Evolutionary conservation across 306 rosid genomes (phyloP).

Genomic region (Psophocarpus tetragonolobus): DNA sequence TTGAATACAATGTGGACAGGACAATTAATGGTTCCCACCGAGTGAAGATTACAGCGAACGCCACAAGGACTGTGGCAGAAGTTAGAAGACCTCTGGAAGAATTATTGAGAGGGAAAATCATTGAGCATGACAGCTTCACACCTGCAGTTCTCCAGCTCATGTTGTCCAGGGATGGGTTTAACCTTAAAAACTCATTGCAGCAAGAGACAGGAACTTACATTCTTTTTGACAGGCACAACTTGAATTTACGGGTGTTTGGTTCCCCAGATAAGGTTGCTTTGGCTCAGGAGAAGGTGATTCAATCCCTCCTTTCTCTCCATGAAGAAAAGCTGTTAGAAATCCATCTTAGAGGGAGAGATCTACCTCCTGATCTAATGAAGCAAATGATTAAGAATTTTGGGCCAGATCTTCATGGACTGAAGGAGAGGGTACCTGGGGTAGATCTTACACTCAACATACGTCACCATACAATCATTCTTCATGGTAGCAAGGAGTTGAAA

Average conservation of each 20-base stretch:
- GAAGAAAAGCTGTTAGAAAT: constrained; percentile 71
- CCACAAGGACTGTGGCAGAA: constrained; percentile 80
- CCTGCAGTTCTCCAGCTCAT: constrained; percentile 69
- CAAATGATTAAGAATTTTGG: constrained; percentile 77
- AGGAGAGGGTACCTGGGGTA: constrained; percentile 72
- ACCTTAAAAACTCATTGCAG: constrained; percentile 53
- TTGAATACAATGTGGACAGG: constrained; percentile 55
- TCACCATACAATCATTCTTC: constrained; percentile 54
- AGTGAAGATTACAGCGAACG: constrained; percentile 81
- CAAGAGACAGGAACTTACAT: constrained; percentile 73
- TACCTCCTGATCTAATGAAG: constrained; percentile 87
- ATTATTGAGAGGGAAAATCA: constrained; percentile 68
- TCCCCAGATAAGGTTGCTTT: constrained; percentile 50
- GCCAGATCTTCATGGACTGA: constrained; percentile 75
- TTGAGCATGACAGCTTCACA: constrained; percentile 59
- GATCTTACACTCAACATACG: constrained; percentile 59
- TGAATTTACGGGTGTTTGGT: constrained; percentile 66
- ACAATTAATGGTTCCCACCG: constrained; percentile 69
- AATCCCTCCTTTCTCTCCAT: constrained; percentile 58
- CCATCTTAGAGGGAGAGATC: constrained; percentile 63
- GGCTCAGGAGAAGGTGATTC: constrained; percentile 62
- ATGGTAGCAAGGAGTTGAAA: constrained; percentile 70
- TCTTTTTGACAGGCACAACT: constrained; percentile 63
- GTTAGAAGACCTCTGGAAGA: constrained; percentile 77
- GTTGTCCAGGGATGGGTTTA: constrained; percentile 67